A percentile compares a stretch with the other conserved stretches of the same genome.
phyloP scores from a whole-genome alignment of 2,329 filamentous ascomycete genomes.

The Alternaria ethzedia region DNA sequence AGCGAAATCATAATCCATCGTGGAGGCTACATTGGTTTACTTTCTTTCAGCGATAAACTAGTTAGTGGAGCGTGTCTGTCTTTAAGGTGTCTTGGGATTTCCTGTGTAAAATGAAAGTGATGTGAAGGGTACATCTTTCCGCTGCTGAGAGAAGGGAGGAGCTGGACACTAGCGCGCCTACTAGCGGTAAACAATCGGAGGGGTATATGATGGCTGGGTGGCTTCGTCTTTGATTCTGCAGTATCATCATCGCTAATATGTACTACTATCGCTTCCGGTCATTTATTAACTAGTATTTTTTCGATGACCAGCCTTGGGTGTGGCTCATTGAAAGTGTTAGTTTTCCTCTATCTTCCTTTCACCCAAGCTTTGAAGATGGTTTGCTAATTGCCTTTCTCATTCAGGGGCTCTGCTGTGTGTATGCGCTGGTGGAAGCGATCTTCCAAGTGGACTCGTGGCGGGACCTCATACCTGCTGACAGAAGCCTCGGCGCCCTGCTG shows the following conservation, averaged over 20 bases:
- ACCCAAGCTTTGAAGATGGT: background rate
- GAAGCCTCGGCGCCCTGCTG: background rate
- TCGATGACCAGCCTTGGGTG: background rate
- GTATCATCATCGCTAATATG: background rate
- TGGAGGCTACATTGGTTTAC: background rate
- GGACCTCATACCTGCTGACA: background rate
- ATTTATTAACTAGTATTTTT: background rate
- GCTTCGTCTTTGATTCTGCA: background rate
- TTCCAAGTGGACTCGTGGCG: too few relatives aligned
- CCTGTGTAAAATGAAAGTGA: background rate
- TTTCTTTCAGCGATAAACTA: background rate
- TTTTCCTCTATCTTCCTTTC: background rate
- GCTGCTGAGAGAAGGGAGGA: background rate
- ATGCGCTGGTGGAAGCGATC: background rate
- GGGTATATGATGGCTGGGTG: background rate
- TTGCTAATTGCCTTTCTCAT: background rate
- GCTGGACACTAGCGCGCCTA: background rate
- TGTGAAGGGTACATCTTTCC: background rate
- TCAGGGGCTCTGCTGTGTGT: too few relatives aligned
- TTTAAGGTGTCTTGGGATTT: background rate
- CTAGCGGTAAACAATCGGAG: background rate
- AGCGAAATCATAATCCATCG: background rate
- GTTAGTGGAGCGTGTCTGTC: background rate
- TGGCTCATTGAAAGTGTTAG: background rate
- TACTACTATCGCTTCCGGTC: background rate